Evolutionary conservation across 805 yeast genomes (phyloP).

Genomic region (Schwanniomyces yamadae): DNA sequence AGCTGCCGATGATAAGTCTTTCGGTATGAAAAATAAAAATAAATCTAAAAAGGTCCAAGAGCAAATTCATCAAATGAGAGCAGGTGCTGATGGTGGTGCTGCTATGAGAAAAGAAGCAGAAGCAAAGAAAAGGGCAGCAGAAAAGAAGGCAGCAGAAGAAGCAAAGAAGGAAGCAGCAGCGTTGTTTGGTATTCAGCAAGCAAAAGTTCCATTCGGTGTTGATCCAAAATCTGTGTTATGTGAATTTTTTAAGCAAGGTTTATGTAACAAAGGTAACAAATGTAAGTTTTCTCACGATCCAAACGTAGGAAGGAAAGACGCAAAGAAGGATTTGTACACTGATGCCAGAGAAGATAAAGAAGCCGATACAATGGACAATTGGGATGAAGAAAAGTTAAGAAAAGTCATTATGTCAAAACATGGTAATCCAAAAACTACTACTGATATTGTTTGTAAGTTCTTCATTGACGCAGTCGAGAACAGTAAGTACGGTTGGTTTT

Average conservation of each 20-base stretch:
- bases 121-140: slow-evolving; percentile 62
- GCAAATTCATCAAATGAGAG: slow-evolving; percentile 47
- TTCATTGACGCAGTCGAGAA: slow-evolving; percentile 97
- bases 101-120: slow-evolving; percentile 76
- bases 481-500: slow-evolving; percentile 98
- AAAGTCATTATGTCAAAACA: slow-evolving; percentile 86
- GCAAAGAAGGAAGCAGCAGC: slow-evolving; percentile 87
- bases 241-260: slow-evolving; percentile 79
- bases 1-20: slow-evolving; percentile 81
- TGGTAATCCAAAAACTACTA: slow-evolving; percentile 90
- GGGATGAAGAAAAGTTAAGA: slow-evolving; percentile 96
- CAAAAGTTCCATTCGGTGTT: slow-evolving; percentile 93
- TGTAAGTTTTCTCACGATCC: slow-evolving; percentile 95
- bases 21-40: slow-evolving; percentile 94
- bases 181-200: slow-evolving; percentile 67
- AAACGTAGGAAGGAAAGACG: slow-evolving; percentile 80
- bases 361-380: slow-evolving; percentile 86
- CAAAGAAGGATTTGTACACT: slow-evolving; percentile 87
- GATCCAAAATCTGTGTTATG: slow-evolving; percentile 95
- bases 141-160: slow-evolving; percentile 86
- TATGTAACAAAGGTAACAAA: slow-evolving; percentile 80
- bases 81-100: slow-evolving; percentile 47
- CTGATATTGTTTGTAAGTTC: slow-evolving; percentile 90
- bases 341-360: slow-evolving; percentile 77
- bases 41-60: slow-evolving; percentile 87